Percentiles rank a stretch among this genome's conserved stretches.
Conservation (phyloP, 805 yeast species). For the Zygoascus biomembranicola region DNA sequence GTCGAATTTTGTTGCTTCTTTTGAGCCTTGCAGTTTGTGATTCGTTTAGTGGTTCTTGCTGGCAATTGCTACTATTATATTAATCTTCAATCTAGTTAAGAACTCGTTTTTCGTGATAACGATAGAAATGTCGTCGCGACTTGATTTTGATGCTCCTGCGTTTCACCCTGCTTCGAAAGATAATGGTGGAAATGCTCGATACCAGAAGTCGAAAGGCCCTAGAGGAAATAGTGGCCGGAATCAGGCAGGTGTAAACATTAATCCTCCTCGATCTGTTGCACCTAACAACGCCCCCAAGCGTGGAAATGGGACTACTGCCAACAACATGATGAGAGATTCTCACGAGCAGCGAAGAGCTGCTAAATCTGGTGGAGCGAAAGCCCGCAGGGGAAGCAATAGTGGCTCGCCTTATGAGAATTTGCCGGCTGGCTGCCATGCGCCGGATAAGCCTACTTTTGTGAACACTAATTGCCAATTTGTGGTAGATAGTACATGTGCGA, state of each 20-base stretch:
- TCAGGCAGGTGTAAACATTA: not conserved
- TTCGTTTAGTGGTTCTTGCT: no score
- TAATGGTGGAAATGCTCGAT: not conserved
- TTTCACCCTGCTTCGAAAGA: conserved; percentile 1
- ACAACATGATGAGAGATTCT: not conserved
- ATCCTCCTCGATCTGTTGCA: not conserved
- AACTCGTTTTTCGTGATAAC: not conserved
- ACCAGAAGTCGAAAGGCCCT: not conserved
- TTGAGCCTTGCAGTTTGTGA: no score
- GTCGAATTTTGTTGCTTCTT: no score
- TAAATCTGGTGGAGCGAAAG: not conserved
- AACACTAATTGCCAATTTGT: conserved; percentile 81
- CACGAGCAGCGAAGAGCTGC: not conserved
- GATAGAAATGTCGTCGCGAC: not conserved
- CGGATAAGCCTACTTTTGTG: conserved; percentile 34
- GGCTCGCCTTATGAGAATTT: not conserved
- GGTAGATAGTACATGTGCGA: conserved; percentile 55
- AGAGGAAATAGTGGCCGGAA: not conserved
- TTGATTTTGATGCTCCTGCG: conserved; percentile 1
- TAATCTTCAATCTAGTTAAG: no score
- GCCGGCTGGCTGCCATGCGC: conserved; percentile 4
- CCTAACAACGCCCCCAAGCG: not conserved
- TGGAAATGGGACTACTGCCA: not conserved
- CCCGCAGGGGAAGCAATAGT: not conserved
- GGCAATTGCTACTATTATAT: no score